A percentile compares a stretch with the other conserved stretches of the same genome.
These are phyloP conservation scores for Logfia minima DNA, from an alignment of 129 eudicot genomes.

Conservation along the genomic window DNA sequence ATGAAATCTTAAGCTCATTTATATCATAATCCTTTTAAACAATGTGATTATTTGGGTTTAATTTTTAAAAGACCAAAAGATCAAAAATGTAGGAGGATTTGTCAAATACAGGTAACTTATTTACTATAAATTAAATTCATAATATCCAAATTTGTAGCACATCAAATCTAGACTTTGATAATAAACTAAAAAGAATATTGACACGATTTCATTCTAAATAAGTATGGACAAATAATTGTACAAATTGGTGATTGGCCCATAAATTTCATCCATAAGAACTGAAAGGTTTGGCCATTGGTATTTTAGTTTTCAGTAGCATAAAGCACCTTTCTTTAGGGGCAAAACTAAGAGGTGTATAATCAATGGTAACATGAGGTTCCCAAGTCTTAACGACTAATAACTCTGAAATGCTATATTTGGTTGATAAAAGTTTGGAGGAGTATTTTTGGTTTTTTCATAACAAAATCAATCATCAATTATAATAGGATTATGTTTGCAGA, in stretches of 20 bases:
- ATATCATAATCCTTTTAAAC: too few species aligned
- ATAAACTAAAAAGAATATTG: not conserved
- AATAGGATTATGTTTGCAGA: too few species aligned
- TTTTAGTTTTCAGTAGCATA: not conserved
- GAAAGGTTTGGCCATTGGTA: conserved; percentile 7
- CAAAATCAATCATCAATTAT: too few species aligned
- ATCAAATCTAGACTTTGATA: too few species aligned
- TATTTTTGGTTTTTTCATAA: too few species aligned
- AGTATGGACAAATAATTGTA: not conserved
- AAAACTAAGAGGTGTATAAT: conserved; percentile 21
- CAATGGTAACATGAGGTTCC: conserved; percentile 18
- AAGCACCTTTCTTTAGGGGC: conserved; percentile 10
- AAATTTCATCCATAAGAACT: not conserved
- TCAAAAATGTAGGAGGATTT: too few species aligned
- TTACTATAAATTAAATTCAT: too few species aligned
- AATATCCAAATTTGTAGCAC: too few species aligned
- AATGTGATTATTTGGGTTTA: too few species aligned
- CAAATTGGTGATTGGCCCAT: conserved; percentile 3
- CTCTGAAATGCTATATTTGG: not conserved
- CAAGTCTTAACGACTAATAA: not conserved
- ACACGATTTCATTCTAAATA: not conserved
- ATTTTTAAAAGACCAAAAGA: too few species aligned
- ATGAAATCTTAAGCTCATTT: too few species aligned
- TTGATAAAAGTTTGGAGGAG: not conserved
- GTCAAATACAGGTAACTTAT: too few species aligned